phyloP scores from a whole-genome alignment of 1,284 basidiomycete species.

The Malassezia pachydermatis region DNA sequence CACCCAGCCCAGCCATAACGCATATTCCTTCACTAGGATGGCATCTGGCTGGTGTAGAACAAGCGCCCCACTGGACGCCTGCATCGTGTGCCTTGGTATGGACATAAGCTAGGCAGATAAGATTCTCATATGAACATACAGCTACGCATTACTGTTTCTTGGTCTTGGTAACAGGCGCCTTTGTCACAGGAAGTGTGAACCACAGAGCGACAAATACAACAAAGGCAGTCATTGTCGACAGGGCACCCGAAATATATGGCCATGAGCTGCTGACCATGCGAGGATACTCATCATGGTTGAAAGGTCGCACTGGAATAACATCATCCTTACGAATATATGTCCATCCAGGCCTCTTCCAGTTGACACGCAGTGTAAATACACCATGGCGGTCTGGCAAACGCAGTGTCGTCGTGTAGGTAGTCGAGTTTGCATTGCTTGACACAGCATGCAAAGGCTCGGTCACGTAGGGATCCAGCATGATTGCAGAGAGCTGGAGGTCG shows the following conservation, averaged over 20 bases:
- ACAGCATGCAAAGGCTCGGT: slow-evolving; percentile 20
- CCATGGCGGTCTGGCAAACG: slow-evolving; percentile 86
- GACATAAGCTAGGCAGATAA: no score
- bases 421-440: slow-evolving; percentile 2
- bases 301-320: slow-evolving; percentile 77
- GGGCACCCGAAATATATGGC: slow-evolving; percentile 84
- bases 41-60: background rate
- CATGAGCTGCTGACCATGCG: slow-evolving; percentile 85
- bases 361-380: slow-evolving; percentile 87
- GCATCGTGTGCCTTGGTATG: slow-evolving; percentile 3
- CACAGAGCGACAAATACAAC: slow-evolving; percentile 72
- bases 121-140: no score
- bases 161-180: slow-evolving; percentile 1
- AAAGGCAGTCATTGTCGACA: slow-evolving; percentile 74
- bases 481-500: slow-evolving; percentile 86
- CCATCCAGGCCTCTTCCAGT: slow-evolving; percentile 78
- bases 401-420: slow-evolving; percentile 64
- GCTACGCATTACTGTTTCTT: slow-evolving; percentile 1
- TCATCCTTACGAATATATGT: slow-evolving; percentile 61
- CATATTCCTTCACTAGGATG: background rate
- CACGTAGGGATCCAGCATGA: slow-evolving; percentile 74
- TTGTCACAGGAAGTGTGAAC: slow-evolving; percentile 51
- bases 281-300: slow-evolving; percentile 85
- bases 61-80: background rate
- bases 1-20: background rate